Evolutionary conservation across 176 grass and related monocot species (phyloP), one percentile per base, ranked within the genome.

Genomic region (Saccharum officinarum): DNA sequence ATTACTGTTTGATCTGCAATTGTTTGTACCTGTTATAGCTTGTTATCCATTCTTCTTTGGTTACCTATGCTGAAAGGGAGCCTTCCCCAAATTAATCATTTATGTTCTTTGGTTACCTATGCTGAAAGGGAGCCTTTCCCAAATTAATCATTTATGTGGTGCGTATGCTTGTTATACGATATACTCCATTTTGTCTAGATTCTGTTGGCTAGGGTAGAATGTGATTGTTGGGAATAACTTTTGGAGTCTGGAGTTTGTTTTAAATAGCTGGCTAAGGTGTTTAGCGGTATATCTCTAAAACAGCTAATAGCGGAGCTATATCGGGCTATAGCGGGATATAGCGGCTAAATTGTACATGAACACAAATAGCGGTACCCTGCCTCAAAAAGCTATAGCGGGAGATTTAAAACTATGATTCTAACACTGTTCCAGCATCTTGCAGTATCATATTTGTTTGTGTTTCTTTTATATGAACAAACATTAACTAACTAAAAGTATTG

Each of bases 321-420:
- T n/a, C n/a, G n/a, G n/a, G n/a, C n/a, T n/a, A n/a, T n/a, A n/a
- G n/a, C n/a, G n/a, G n/a, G n/a, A n/a, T n/a, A n/a, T n/a, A n/a
- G n/a, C n/a, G n/a, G n/a, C n/a, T n/a, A n/a, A n/a, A n/a, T n/a
- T n/a, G n/a, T n/a, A n/a, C n/a, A n/a, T n/a, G n/a, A n/a, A n/a
- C n/a, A n/a, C n/a, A n/a, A n/a, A n/a, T n/a, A n/a, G n/a, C n/a
- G n/a, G n/a, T n/a, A n/a, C n/a, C n/a, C n/a, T n/a, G n/a, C n/a
- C n/a, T n/a, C n/a, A n/a, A n/a, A n/a, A n/a, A n/a, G n/a, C n/a
- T n/a, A n/a, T n/a, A n/a, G n/a, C n/a, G n/a, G n/a, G n/a, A n/a
- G n/a, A n/a, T n/a, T n/a, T n/a, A n/a, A n/a, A n/a, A n/a, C n/a
- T 85, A 50, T 46, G 72, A 74, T 45, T 66, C 38, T 80, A 69